phyloP scores from a whole-genome alignment of 371 early-diverging fungal genomes.

The Lichtheimia corymbifera region DNA sequence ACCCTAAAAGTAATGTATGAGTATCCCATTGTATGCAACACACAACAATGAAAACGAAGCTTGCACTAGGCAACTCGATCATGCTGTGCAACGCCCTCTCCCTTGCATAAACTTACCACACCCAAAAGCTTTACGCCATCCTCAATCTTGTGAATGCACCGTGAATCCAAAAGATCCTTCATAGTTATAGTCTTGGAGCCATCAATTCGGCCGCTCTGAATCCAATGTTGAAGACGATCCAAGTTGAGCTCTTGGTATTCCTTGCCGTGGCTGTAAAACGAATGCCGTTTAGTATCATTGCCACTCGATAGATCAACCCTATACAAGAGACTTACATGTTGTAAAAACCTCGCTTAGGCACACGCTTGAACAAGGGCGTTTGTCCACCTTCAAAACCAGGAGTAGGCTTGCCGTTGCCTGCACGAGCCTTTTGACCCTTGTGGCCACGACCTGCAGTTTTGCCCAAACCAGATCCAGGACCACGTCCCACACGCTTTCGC shows the following conservation, averaged over 20 bases:
- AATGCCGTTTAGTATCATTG: background rate
- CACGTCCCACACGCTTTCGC: slow-evolving; percentile 82
- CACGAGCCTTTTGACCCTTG: slow-evolving; percentile 90
- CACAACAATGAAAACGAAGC: background rate
- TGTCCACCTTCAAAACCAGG: slow-evolving; percentile 96
- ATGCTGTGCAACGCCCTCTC: background rate
- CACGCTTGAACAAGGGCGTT: slow-evolving; percentile 79
- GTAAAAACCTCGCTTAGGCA: slow-evolving; percentile 91
- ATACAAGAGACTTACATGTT: slow-evolving; percentile 57
- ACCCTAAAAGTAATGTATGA: slow-evolving; percentile 39
- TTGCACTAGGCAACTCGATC: background rate
- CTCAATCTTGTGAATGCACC: slow-evolving; percentile 76
- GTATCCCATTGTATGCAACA: background rate
- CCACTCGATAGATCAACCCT: background rate
- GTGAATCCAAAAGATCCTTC: slow-evolving; percentile 74
- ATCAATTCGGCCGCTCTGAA: slow-evolving; percentile 85
- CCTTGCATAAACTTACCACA: slow-evolving; percentile 51
- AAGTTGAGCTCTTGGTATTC: slow-evolving; percentile 78
- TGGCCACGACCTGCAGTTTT: slow-evolving; percentile 92
- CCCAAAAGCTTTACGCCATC: slow-evolving; percentile 90
- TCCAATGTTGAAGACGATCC: slow-evolving; percentile 92
- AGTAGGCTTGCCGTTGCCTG: slow-evolving; percentile 76
- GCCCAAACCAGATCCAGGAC: slow-evolving; percentile 85
- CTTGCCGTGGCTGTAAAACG: slow-evolving; percentile 54
- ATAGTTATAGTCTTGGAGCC: slow-evolving; percentile 82